Conservation (phyloP, 495 filamentous ascomycete genomes). For the Glutinoglossum americanum region DNA sequence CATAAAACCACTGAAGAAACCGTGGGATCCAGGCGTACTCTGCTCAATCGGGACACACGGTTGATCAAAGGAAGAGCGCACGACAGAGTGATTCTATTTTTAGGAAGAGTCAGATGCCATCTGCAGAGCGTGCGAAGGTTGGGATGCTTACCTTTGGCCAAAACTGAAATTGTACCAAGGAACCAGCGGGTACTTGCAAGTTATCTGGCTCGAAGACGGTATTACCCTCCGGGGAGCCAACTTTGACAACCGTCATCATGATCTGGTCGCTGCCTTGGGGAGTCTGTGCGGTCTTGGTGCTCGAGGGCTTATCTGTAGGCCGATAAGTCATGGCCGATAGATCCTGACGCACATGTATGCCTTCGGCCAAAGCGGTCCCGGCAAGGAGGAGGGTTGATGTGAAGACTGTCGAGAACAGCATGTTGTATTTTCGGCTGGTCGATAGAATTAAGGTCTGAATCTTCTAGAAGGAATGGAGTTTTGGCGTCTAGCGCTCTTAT, state of each 20-base stretch:
- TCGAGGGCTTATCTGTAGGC: background rate
- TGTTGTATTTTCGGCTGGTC: background rate
- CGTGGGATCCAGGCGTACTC: conserved; percentile 1
- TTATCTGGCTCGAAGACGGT: conserved; percentile 18
- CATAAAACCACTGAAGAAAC: conserved; percentile 20
- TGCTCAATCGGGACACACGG: conserved; percentile 15
- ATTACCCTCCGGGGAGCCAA: conserved; percentile 8
- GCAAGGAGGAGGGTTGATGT: background rate
- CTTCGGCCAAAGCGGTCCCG: background rate
- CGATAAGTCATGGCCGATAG: background rate
- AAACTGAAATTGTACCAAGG: conserved; percentile 33
- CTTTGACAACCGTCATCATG: conserved; percentile 8
- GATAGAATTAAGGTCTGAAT: background rate
- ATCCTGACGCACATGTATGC: no score
- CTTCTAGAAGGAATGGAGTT: background rate
- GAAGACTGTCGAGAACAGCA: background rate
- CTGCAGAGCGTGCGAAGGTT: background rate
- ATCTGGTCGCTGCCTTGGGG: background rate
- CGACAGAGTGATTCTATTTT: conserved; percentile 25
- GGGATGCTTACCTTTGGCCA: conserved; percentile 18
- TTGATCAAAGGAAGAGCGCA: conserved; percentile 21
- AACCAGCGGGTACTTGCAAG: conserved; percentile 20
- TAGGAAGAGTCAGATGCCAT: background rate
- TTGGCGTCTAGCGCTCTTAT: background rate
- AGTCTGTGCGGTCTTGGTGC: no score